Evolutionary conservation across 495 filamentous ascomycete species (phyloP), one percentile per base, ranked within the genome.

Genomic region (Endocarpon pusillum): DNA sequence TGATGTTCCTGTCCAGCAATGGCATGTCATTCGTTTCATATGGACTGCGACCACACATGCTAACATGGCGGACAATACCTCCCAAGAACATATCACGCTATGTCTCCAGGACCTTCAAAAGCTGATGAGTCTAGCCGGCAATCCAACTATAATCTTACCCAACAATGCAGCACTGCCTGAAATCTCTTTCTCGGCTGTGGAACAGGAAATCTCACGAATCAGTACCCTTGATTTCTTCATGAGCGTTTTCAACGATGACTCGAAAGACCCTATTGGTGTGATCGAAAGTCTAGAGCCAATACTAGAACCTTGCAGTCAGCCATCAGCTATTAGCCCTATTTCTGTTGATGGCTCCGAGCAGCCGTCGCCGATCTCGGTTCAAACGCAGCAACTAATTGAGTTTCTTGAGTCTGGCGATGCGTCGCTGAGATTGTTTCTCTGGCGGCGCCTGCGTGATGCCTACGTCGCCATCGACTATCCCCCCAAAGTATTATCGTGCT

Each of bases 201-300:
- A 93, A 30, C 74, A 83, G 20, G 89, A 99, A 46, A 79, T 93
- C 18, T 81, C 81, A 29, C 81, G 84, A 47, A 61, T 96, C 10
- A 92, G 81, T 10, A 96, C 85, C 0, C 85, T 89, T 71, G 91
- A 93, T 45, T 96, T 94, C 54, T 96, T 99, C 55, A 62, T 79
- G 39, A 78, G 72, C 19, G 70, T 99, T 1, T 94, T 94, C 42
- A 62, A 59, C 34, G 52, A 66, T 17, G 63, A 73, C 25, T 55
- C 68, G 21, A 69, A 70, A 22, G 73, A 93, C 45, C 77, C 89
- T 0, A 64, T 81, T 3, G 68, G 72, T 6, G 66, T 93, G 3
- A 93, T 99, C 42, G 84, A 94, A 42, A 89, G 71, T 23, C 61
- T 99, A 21, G 91, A 99, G 43, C 89, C 91, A 1, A 74, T 99